Percentiles rank a stretch among this genome's conserved stretches.
Conservation (phyloP, 306 rosid genomes). For the Cicer chorassanicum region DNA sequence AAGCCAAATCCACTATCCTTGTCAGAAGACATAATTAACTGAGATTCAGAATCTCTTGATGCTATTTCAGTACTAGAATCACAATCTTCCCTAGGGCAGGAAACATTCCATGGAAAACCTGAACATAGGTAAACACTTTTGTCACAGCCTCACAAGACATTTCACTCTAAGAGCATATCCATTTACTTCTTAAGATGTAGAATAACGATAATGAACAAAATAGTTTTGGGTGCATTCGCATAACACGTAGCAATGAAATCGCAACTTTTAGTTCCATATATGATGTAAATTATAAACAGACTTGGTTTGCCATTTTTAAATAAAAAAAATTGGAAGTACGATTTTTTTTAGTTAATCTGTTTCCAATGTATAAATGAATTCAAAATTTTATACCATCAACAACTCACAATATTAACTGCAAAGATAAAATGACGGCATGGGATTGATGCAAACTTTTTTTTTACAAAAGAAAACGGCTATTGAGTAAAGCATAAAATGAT, state of each 20-base stretch:
- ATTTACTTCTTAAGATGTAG: slow-evolving; percentile 31
- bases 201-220: slow-evolving; percentile 30
- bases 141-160: slow-evolving; percentile 29
- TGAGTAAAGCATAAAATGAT: slow-evolving; percentile 29
- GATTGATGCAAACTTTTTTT: slow-evolving; percentile 12
- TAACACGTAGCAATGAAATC: slow-evolving; percentile 32
- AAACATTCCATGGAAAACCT: slow-evolving; percentile 66
- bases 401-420: slow-evolving; percentile 27
- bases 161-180: slow-evolving; percentile 30
- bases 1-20: slow-evolving; percentile 56
- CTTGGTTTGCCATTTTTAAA: background rate
- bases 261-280: slow-evolving; percentile 38
- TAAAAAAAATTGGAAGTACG: slow-evolving; percentile 7
- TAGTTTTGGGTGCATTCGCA: slow-evolving; percentile 30
- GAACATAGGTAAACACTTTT: slow-evolving; percentile 36
- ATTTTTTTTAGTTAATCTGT: slow-evolving; percentile 34
- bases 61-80: slow-evolving; percentile 58
- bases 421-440: background rate
- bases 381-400: slow-evolving; percentile 26
- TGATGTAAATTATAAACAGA: background rate
- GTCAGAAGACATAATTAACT: slow-evolving; percentile 54
- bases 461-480: slow-evolving; percentile 8
- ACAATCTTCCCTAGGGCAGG: slow-evolving; percentile 44
- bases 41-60: slow-evolving; percentile 55
- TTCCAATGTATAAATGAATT: slow-evolving; percentile 24